Evolutionary conservation across 495 filamentous ascomycete genomes (phyloP).

Genomic region (Extremus antarcticus): DNA sequence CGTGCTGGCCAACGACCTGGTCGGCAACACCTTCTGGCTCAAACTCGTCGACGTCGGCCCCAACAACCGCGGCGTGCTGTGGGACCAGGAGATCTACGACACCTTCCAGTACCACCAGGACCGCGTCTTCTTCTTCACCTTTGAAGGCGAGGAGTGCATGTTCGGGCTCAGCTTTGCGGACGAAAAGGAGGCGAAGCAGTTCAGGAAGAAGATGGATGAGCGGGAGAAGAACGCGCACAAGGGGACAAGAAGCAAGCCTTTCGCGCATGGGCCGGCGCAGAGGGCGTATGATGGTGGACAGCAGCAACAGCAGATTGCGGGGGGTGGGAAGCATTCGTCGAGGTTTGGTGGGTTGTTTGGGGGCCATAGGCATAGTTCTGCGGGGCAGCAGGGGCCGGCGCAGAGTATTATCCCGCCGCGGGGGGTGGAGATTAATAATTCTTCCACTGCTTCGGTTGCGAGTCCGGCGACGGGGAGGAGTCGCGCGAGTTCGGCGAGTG

Average conservation of each 20-base stretch:
- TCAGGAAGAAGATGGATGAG: conserved; percentile 90
- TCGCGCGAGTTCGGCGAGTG: conserved; percentile 44
- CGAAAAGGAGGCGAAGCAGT: conserved; percentile 91
- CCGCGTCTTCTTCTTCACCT: conserved; percentile 91
- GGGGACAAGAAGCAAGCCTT: conserved; percentile 42
- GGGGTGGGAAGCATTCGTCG: conserved; percentile 38
- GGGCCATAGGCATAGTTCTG: conserved; percentile 50
- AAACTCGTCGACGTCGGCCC: conserved; percentile 93
- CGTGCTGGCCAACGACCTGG: conserved; percentile 88
- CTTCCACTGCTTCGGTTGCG: conserved; percentile 21
- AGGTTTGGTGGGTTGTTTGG: conserved; percentile 48
- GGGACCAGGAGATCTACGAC: conserved; percentile 97
- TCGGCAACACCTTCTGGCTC: conserved; percentile 91
- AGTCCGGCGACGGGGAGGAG: conserved; percentile 16
- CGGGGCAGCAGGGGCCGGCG: conserved; percentile 41
- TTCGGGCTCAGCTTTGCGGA: conserved; percentile 86
- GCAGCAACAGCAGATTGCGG: conserved; percentile 18
- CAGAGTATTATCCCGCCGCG: conserved; percentile 39
- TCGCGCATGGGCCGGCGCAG: conserved; percentile 1
- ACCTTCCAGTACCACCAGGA: conserved; percentile 91
- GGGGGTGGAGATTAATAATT: conserved; percentile 21
- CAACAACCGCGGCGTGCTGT: conserved; percentile 77
- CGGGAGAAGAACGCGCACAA: conserved; percentile 88
- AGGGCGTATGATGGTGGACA: conserved; percentile 3
- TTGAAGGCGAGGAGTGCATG: conserved; percentile 84